Conservation (phyloP, 441 rosid species). For the Breynia disticha region DNA sequence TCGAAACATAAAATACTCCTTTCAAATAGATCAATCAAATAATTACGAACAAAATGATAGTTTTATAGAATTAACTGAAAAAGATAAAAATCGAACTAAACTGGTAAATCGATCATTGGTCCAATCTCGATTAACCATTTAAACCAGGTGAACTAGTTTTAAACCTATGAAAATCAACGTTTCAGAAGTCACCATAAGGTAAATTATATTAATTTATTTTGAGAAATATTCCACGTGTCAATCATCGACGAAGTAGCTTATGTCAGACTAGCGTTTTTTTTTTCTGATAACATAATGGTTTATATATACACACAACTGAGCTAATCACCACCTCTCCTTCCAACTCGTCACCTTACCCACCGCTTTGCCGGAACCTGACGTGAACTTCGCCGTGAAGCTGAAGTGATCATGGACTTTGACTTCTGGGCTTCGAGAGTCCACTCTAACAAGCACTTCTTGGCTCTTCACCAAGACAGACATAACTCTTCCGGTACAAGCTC, state of each 20-base stretch:
- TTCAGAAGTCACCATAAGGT: not conserved
- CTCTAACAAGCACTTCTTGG: constrained; percentile 28
- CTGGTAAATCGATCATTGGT: too few species aligned
- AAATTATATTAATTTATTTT: not conserved
- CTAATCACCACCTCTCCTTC: not conserved
- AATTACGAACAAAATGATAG: too few species aligned
- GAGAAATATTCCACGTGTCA: constrained; percentile 20
- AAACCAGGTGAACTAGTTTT: too few species aligned
- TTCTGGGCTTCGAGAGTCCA: constrained; percentile 29
- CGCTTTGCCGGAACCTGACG: constrained; percentile 3
- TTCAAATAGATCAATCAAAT: too few species aligned
- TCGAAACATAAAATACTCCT: too few species aligned
- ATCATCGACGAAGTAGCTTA: constrained; percentile 11
- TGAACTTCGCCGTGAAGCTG: constrained; percentile 1
- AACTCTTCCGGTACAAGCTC: constrained; percentile 21
- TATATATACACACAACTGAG: not conserved
- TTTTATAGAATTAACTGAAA: too few species aligned
- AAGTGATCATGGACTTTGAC: constrained; percentile 33
- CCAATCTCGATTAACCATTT: too few species aligned
- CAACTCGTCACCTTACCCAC: not conserved
- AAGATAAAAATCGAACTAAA: too few species aligned
- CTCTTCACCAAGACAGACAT: constrained; percentile 23
- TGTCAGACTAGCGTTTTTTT: constrained; percentile 14
- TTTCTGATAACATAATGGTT: not conserved
- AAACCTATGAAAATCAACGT: too few species aligned